Evolutionary conservation across 257 asterid genomes (phyloP), one percentile per base, ranked within the genome.

Genomic region (Jacaranda mimosifolia): DNA sequence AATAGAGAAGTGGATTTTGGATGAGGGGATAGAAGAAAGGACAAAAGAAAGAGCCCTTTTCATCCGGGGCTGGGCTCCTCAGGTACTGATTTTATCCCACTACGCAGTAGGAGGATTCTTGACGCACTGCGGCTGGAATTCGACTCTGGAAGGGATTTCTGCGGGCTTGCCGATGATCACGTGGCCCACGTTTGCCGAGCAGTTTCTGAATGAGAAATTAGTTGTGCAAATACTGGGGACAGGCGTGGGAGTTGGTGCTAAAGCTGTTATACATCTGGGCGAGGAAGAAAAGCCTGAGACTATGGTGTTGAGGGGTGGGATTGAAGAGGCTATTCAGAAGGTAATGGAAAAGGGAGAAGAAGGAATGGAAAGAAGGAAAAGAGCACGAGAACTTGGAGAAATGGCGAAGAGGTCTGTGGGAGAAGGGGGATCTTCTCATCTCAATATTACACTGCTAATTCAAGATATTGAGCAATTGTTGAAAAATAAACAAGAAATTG

Each of bases 81-180:
- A 87, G 68, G 79, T 87, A 3, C 21, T 83, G 52, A 85, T 87
- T 18, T 57, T 87, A 7, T 83, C 86, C 2, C 89, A 87, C 48
- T 11, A 59, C 0, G 36, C 85, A 0, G 71, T 83, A 0, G 85
- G 87, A 67, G 87, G 82, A 0, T 87, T 87, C 19, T 3, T 87
- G 35, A 87, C 87, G 1, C 89, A 87, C 12, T 87, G 89, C 9
- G 89, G 87, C 1, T 85, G 91, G 91, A 87, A 87, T 13, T 87
- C 89, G 43, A 53, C 73, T 0, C 77, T 85, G 11, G 89, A 85
- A 70, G 83, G 85, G 32, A 26, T 26, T 26, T 26, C 32, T 26
- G 32, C 32, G 32, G 32, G 32, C 32, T 26, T 0, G 43, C 81
- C 89, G 0, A 72, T 82, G 85, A 21, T 77, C 19, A 79, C 88